Evolutionary conservation across 1,284 basidiomycete genomes (phyloP).

Genomic region (Austroboletus rostrupii): DNA sequence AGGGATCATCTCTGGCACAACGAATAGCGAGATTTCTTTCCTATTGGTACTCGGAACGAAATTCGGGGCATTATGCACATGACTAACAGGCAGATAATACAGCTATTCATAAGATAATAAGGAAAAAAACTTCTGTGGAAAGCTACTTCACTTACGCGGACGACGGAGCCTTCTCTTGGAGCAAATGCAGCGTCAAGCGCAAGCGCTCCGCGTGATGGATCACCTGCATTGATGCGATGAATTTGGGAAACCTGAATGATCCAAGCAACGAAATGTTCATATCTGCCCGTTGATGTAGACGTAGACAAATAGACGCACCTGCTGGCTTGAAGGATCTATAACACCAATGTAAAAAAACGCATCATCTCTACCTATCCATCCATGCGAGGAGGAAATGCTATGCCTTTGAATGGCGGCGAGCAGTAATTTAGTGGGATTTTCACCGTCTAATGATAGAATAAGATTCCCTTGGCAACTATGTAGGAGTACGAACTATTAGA

Average conservation of each 20-base stretch:
- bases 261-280: neutral
- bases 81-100: constrained; percentile 13
- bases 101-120: constrained; percentile 10
- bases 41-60: neutral
- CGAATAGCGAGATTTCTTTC: constrained; percentile 19
- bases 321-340: constrained; percentile 25
- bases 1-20: constrained; percentile 15
- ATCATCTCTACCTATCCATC: constrained; percentile 50
- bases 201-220: constrained; percentile 73
- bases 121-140: neutral
- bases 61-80: neutral
- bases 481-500: neutral
- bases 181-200: constrained; percentile 64
- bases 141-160: constrained; percentile 48
- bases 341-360: constrained; percentile 68
- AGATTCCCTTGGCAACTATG: constrained; percentile 76
- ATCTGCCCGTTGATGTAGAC: no score
- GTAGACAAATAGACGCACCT: constrained; percentile 2
- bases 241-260: constrained; percentile 40
- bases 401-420: constrained; percentile 52
- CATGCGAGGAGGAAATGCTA: constrained; percentile 26
- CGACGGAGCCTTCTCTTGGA: constrained; percentile 49
- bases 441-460: constrained; percentile 56
- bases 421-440: constrained; percentile 71
- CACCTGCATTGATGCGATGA: constrained; percentile 69